Percentiles rank a stretch among this genome's conserved stretches.
phyloP scores from a whole-genome alignment of 208 protist species.

The Crithidia fasciculata region DNA sequence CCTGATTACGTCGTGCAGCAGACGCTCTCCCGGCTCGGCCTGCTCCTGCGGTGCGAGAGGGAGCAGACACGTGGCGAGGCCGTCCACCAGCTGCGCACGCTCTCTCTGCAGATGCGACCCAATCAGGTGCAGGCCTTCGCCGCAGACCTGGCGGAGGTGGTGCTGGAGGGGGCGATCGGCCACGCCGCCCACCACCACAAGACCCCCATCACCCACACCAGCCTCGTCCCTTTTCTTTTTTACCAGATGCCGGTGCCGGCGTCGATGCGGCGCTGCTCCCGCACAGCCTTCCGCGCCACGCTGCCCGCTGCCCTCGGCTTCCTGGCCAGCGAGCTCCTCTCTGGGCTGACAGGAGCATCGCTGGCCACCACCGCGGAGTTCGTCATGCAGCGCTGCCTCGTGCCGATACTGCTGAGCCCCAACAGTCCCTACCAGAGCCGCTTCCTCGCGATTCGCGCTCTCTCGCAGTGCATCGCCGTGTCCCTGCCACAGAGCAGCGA shows the following conservation, averaged over 20 bases:
- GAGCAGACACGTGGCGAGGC: constrained; percentile 75
- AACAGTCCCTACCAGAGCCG: constrained; percentile 36
- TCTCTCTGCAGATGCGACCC: constrained; percentile 70
- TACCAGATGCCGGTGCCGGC: constrained; percentile 59
- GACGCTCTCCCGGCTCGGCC: constrained; percentile 59
- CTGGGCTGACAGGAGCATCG: constrained; percentile 34
- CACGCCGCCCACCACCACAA: constrained; percentile 38
- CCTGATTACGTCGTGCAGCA: constrained; percentile 43
- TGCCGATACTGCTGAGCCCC: constrained; percentile 68
- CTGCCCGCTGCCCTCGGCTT: constrained; percentile 69
- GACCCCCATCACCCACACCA: constrained; percentile 38
- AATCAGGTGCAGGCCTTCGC: constrained; percentile 45
- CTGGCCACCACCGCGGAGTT: constrained; percentile 35
- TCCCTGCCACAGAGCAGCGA: constrained; percentile 41
- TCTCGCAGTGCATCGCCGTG: constrained; percentile 62
- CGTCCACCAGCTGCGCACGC: constrained; percentile 64
- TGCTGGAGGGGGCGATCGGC: constrained; percentile 64
- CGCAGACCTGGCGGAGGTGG: constrained; percentile 57
- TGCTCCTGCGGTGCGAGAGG: constrained; percentile 65
- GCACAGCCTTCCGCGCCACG: constrained; percentile 64
- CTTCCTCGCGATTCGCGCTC: constrained; percentile 50
- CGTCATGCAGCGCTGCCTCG: constrained; percentile 72
- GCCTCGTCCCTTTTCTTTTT: constrained; percentile 52
- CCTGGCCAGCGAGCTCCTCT: constrained; percentile 65
- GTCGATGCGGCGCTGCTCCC: constrained; percentile 72